Conservation (phyloP, 176 grass and related monocot genomes). For the Avena insularis region DNA sequence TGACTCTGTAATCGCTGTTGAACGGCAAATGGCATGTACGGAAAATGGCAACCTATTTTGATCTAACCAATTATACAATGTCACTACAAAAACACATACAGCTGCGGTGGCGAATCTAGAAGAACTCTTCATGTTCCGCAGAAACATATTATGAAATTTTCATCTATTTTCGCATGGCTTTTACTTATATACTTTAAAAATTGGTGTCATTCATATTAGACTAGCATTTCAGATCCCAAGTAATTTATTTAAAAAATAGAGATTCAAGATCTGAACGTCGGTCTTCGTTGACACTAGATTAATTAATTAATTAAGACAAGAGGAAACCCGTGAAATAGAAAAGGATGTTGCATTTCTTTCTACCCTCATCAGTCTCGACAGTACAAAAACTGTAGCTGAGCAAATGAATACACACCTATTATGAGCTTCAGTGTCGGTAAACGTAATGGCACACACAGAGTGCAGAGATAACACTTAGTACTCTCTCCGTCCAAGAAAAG, state of each 20-base stretch:
- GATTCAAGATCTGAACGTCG: slow-evolving; percentile 4
- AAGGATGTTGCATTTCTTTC: slow-evolving; percentile 16
- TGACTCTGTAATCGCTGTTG: too few relatives aligned
- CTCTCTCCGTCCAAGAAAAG: too few relatives aligned
- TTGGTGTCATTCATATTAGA: slow-evolving; percentile 13
- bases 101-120: neutral
- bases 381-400: neutral
- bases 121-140: neutral
- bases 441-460: neutral
- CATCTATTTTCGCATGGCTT: neutral
- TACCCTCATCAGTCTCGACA: slow-evolving; percentile 1
- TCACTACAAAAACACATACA: neutral
- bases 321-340: neutral
- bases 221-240: neutral
- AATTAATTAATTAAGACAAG: neutral
- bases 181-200: neutral
- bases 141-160: neutral
- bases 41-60: too few relatives aligned
- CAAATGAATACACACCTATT: slow-evolving; percentile 12
- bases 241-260: neutral
- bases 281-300: neutral
- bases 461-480: too few relatives aligned
- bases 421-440: neutral
- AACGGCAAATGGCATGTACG: too few relatives aligned
- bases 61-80: too few relatives aligned